Percentiles rank a stretch among this genome's conserved stretches.
Conservation (phyloP, 768 basidiomycete species). For the Ramaria rubella region DNA sequence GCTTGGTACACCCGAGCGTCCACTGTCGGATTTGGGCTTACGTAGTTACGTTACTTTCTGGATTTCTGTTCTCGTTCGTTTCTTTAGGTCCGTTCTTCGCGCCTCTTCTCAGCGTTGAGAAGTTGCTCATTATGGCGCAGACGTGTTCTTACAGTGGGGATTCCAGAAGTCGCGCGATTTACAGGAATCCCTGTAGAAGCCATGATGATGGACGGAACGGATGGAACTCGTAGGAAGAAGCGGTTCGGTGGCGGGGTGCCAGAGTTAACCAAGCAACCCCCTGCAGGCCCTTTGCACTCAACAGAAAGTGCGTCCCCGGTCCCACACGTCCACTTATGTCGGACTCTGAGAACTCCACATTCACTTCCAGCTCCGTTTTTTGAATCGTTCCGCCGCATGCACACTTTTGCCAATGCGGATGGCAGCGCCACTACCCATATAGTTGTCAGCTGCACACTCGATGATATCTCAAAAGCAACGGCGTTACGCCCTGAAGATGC, state of each 20-base stretch:
- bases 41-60: slow-evolving; percentile 87
- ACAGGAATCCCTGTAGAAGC: slow-evolving; percentile 23
- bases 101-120: not conserved
- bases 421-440: slow-evolving; percentile 69
- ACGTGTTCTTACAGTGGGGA: slow-evolving; percentile 55
- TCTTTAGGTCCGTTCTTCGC: slow-evolving; percentile 55
- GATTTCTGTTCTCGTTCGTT: slow-evolving; percentile 78
- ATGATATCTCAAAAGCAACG: slow-evolving; percentile 70
- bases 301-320: slow-evolving; percentile 19
- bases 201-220: slow-evolving; percentile 21
- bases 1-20: slow-evolving; percentile 89
- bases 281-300: slow-evolving; percentile 27
- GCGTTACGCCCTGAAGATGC: slow-evolving; percentile 81
- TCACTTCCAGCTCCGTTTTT: slow-evolving; percentile 27
- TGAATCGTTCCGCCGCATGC: slow-evolving; percentile 47
- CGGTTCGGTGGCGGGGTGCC: slow-evolving; percentile 64
- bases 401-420: slow-evolving; percentile 51
- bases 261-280: slow-evolving; percentile 27
- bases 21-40: slow-evolving; percentile 87
- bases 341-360: not conserved
- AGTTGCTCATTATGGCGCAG: slow-evolving; percentile 20
- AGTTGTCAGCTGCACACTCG: slow-evolving; percentile 62
- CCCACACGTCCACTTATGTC: not conserved
- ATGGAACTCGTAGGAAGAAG: slow-evolving; percentile 32
- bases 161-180: slow-evolving; percentile 36